Evolutionary conservation across 106 monocot species (phyloP).

Genomic region (Triglochin maritima): DNA sequence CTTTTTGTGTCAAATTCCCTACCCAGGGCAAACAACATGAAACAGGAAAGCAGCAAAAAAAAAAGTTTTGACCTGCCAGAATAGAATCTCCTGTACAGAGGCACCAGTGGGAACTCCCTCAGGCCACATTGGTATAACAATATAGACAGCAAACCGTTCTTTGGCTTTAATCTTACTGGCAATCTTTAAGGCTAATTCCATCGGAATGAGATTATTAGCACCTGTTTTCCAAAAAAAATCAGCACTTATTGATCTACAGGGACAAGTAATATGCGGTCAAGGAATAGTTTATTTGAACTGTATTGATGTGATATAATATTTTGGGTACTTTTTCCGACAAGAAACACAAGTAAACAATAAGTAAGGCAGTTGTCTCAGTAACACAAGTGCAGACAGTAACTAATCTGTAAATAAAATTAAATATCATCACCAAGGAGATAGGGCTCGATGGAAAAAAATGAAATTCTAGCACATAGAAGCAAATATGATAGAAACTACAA

Average conservation of each 20-base stretch:
- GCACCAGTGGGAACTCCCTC: conserved; percentile 36
- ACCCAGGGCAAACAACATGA: too few species aligned
- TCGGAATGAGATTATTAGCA: conserved; percentile 56
- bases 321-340: too few species aligned
- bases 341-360: too few species aligned
- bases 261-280: neutral
- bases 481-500: neutral
- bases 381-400: too few species aligned
- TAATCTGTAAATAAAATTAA: too few species aligned
- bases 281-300: neutral
- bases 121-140: conserved; percentile 68
- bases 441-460: too few species aligned
- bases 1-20: too few species aligned
- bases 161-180: conserved; percentile 45
- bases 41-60: too few species aligned
- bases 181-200: conserved; percentile 59
- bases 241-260: neutral
- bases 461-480: too few species aligned
- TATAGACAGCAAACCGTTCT: conserved; percentile 49
- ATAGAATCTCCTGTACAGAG: conserved; percentile 52
- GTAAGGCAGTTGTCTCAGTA: too few species aligned
- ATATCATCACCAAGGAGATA: too few species aligned
- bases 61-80: conserved; percentile 43
- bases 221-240: conserved; percentile 15
- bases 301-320: neutral